Base-by-base conservation (phyloP, 257 asterid species). In the Galeopsis tetrahit region DNA sequence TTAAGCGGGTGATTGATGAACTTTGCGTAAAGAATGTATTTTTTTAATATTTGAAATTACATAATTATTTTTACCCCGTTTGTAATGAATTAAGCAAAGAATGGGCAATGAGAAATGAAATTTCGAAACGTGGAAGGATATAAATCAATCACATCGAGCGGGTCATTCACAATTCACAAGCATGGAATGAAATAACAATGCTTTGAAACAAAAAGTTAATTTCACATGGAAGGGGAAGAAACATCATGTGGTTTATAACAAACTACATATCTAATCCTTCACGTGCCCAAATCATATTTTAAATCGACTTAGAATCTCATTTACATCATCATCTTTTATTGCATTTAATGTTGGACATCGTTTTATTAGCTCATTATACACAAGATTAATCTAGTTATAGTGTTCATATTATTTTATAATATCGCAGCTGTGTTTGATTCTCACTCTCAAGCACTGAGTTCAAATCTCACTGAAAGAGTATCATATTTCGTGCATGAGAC, bases 171-270 rank as follows among this genome's bases (percentile, higher is more conserved):
- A 21, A 21, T 21, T 21, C 28, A 21, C 28, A 21, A 21, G 28
- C 28, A 21, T 21, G 28, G 28, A 42, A 21, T 17, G 53, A 61
- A 72, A 17, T 48, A 61, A 48, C 38, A 62, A 52, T 7, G 39
- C 36, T 46, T 71, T 4, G 49, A 60, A 44, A 60, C 68, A 71
- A 49, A 63, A 72, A 35, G 63, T 31, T 51, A 2, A 52, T 63
- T 36, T 55, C 78, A 73, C 72, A 31, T 64, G 72, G 72, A 61
- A 7, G 2, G 17, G 15, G n/a, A n/a, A n/a, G n/a, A 6, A 44
- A 59, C 4, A n/a, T 14, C 70, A 63, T 62, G 77, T 65, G 71
- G 63, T 28, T 72, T 55, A 72, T 48, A 51, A 67, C 35, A 38
- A 43, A 40, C 6, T 4, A 42, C 67, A 71, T 43, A 59, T 71